These are phyloP conservation scores for Cutaneotrichosporon sp. DNA, from an alignment of 1,284 basidiomycete species.

Conservation along the genomic window DNA sequence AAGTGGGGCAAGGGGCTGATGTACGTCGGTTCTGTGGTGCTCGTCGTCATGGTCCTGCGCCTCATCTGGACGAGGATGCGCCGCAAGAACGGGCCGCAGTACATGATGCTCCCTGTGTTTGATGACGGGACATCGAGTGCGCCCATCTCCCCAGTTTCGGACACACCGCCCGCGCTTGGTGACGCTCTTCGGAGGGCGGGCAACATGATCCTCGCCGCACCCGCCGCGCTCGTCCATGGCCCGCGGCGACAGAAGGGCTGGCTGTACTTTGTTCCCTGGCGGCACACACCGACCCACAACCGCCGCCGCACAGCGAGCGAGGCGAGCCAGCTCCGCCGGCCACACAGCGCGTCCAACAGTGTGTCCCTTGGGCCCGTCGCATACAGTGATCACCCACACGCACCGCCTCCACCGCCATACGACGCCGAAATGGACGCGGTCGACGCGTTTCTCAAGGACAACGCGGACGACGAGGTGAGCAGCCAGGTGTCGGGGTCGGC, in stretches of 20 bases:
- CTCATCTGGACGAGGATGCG: conserved; percentile 55
- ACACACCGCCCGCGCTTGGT: conserved; percentile 31
- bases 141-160: conserved; percentile 22
- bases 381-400: neutral
- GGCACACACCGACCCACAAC: conserved; percentile 8
- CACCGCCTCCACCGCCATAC: neutral
- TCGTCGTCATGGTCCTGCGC: conserved; percentile 67
- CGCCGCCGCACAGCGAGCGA: conserved; percentile 44
- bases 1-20: conserved; percentile 81
- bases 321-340: conserved; percentile 36
- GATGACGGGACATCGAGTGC: conserved; percentile 12
- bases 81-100: conserved; percentile 23
- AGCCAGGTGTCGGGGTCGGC: conserved; percentile 2
- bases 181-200: conserved; percentile 43
- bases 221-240: conserved; percentile 38
- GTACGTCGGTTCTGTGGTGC: conserved; percentile 71
- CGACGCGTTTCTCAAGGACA: conserved; percentile 36
- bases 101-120: conserved; percentile 22
- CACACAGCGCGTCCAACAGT: neutral
- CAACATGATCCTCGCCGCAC: conserved; percentile 44
- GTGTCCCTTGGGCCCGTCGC: conserved; percentile 7
- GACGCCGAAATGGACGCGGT: conserved; percentile 36
- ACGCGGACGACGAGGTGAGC: neutral
- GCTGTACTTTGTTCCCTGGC: conserved; percentile 50
- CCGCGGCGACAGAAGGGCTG: conserved; percentile 33